Conservation (phyloP, 495 filamentous ascomycete genomes). For the Podospora appendiculata region DNA sequence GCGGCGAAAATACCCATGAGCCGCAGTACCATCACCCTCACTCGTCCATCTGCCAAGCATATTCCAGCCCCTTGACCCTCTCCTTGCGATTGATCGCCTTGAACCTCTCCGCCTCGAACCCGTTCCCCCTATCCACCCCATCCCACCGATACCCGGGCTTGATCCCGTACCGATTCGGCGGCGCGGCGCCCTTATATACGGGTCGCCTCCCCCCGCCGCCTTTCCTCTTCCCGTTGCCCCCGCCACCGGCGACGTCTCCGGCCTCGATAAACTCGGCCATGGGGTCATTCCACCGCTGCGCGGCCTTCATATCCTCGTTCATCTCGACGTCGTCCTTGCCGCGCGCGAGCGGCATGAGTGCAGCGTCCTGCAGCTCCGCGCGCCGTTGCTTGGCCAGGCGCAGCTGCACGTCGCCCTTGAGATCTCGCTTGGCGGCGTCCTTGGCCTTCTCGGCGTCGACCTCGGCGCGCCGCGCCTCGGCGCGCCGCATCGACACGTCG, state of each 20-base stretch:
- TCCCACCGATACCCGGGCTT: constrained; percentile 91
- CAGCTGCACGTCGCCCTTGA: constrained; percentile 79
- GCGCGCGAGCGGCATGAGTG: constrained; percentile 70
- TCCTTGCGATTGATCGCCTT: constrained; percentile 69
- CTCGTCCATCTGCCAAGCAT: constrained; percentile 94
- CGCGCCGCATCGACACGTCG: constrained; percentile 82
- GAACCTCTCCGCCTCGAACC: constrained; percentile 94
- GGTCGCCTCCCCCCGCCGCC: constrained; percentile 48
- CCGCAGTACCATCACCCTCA: constrained; percentile 20
- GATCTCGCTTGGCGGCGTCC: constrained; percentile 50
- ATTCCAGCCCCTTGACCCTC: constrained; percentile 71
- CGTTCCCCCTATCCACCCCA: constrained; percentile 90
- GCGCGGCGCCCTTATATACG: constrained; percentile 67
- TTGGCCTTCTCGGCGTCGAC: constrained; percentile 63
- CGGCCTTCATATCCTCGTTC: constrained; percentile 72
- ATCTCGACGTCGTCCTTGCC: constrained; percentile 72
- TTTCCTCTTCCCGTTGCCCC: constrained; percentile 19
- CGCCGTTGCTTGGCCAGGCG: constrained; percentile 44
- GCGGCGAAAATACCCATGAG: no score
- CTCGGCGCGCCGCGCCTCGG: constrained; percentile 67
- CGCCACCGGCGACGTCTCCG: neutral
- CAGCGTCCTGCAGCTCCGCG: constrained; percentile 66
- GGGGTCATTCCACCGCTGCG: constrained; percentile 86
- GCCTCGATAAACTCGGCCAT: constrained; percentile 64
- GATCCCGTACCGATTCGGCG: constrained; percentile 93